A percentile compares a stretch with the other conserved stretches of the same genome.
Conservation (phyloP, 139 green algal species). For the Choricystis sp. region DNA sequence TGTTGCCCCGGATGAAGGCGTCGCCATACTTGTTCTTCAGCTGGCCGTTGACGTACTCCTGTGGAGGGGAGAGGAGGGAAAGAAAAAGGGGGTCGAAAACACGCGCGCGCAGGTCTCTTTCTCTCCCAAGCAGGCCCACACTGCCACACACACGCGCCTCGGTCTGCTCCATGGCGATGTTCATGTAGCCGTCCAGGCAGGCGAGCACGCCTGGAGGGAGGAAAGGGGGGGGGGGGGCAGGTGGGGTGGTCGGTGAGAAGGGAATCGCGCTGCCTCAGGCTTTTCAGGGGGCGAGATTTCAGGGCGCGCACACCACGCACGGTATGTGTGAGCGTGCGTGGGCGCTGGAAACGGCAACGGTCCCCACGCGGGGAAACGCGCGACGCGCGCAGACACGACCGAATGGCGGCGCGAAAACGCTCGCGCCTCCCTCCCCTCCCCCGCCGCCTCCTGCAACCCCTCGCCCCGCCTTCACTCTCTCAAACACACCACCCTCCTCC, state of each 20-base stretch:
- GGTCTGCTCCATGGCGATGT: conserved; percentile 99
- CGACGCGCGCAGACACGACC: background rate
- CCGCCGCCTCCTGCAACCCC: no score
- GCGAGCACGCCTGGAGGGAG: conserved; percentile 69
- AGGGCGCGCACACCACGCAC: no score
- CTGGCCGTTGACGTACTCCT: conserved; percentile 98
- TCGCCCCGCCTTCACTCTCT: background rate
- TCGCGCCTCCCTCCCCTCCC: background rate
- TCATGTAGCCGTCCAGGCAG: conserved; percentile 99
- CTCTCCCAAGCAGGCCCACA: background rate
- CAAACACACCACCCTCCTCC: background rate
- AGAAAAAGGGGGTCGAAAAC: background rate
- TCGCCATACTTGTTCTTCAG: conserved; percentile 99
- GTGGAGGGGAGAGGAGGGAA: conserved; percentile 3
- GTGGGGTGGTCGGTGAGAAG: no score
- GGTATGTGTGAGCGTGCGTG: no score
- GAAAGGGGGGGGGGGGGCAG: background rate
- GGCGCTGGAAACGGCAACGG: no score
- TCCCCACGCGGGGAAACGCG: no score
- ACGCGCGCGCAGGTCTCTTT: background rate
- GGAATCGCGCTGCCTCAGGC: no score
- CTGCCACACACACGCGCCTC: conserved; percentile 40
- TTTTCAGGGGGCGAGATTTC: no score
- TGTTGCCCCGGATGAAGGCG: conserved; percentile 98
- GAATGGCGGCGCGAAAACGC: background rate